Base-by-base conservation (phyloP, 768 basidiomycete genomes). In the Dacryopinax primogenitus region DNA sequence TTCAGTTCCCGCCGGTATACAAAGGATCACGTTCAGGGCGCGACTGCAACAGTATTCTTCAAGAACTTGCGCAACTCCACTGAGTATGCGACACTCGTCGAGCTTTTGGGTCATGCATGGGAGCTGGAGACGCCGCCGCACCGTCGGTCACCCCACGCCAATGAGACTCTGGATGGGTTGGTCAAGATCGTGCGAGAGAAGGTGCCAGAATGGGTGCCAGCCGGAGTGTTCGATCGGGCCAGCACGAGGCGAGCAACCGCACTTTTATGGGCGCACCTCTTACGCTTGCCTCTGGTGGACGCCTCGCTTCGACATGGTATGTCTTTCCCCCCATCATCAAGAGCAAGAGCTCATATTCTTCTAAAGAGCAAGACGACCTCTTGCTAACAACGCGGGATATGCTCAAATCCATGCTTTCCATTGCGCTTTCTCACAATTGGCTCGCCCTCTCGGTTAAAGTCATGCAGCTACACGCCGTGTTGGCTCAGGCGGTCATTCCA, bases 1-100 rank as follows among this genome's bases (percentile, higher is more conserved):
- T 99, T 97, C 72, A 90, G 92, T 2, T 90, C 85, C 69, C 82
- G 89, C 65, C 80, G 84, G 68, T 86, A 83, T 75, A 99, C 96
- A 16, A 94, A 96, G 74, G 96, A 99, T 68, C 92, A 92, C 41
- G 81, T 96, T 65, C 79, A 90, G 66, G 84, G 86, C 26, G 79
- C 78, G 39, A 90, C 92, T 0, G 95, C 95, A 1, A 85, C 91
- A 33, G 78, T 81, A 0, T 92, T 92, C 78, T 99, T 96, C 85
- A 90, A 88, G 73, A 78, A 81, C 2, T 70, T 97, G n/a, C 83
- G 81, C 32, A 95, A 99, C 72, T 85, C 87, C 28, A 86, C 88
- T 7, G 80, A 80, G 0, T 82, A 91, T 68, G 78, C 82, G 33
- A 86, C 90, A 51, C 79, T 95, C 12, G 73, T 96, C 66, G 81